phyloP scores from a whole-genome alignment of 2,329 filamentous ascomycete genomes.

The Myriosclerotinia scirpicola region DNA sequence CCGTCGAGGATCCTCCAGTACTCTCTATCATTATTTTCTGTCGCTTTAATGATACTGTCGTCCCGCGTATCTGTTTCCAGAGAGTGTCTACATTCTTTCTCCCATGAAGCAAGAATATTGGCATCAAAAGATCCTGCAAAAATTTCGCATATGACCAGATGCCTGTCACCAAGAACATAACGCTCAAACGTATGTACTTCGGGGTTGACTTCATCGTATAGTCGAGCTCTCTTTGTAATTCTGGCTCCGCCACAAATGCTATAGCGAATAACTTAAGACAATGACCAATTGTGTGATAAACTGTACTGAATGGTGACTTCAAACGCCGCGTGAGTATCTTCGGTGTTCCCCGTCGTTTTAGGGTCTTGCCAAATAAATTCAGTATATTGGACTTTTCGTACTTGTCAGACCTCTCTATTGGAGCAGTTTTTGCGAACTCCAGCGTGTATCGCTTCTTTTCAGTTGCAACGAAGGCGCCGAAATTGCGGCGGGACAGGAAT shows the following conservation, averaged over 20 bases:
- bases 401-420: conserved; percentile 18
- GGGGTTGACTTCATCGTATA: conserved; percentile 33
- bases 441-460: conserved; percentile 30
- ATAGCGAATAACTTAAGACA: conserved; percentile 47
- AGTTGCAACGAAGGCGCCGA: conserved; percentile 33
- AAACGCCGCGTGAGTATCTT: conserved; percentile 20
- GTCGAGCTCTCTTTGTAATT: conserved; percentile 47
- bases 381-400: conserved; percentile 12
- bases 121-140: conserved; percentile 25
- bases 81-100: conserved; percentile 31
- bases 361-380: conserved; percentile 5
- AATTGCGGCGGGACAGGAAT: conserved; percentile 33
- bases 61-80: conserved; percentile 21
- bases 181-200: conserved; percentile 30
- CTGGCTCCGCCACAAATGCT: conserved; percentile 46
- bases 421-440: conserved; percentile 25
- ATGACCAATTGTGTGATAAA: conserved; percentile 41
- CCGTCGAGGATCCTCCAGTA: conserved; percentile 50
- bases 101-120: conserved; percentile 37
- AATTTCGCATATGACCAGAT: conserved; percentile 26
- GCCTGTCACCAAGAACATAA: conserved; percentile 42
- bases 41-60: conserved; percentile 19
- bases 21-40: conserved; percentile 49
- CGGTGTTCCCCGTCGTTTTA: not conserved
- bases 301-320: conserved; percentile 30